A percentile compares a stretch with the other conserved stretches of the same genome.
These are phyloP conservation scores for Penicillium nordicum DNA, from an alignment of 2,329 filamentous ascomycete genomes.

Conservation along the genomic window DNA sequence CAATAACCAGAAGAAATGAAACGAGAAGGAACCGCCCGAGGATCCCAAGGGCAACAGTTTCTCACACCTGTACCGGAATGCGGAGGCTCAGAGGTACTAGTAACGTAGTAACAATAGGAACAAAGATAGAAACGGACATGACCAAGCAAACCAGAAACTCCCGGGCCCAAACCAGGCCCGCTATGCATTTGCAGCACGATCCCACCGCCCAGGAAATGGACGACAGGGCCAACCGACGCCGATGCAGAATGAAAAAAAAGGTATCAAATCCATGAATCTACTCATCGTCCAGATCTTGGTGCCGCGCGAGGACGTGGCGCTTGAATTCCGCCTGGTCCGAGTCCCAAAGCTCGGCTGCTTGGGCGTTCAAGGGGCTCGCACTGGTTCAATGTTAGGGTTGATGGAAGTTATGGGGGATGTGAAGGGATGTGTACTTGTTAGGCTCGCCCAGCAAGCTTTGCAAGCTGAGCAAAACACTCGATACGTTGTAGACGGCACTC, in stretches of 20 bases:
- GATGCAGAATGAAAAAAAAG: slow-evolving; percentile 10
- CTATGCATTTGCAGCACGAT: slow-evolving; percentile 22
- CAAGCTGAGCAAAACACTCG: slow-evolving; percentile 85
- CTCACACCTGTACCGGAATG: slow-evolving; percentile 16
- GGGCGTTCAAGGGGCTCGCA: slow-evolving; percentile 88
- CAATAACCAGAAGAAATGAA: neutral
- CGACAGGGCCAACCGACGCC: slow-evolving; percentile 15
- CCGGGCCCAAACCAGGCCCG: slow-evolving; percentile 18
- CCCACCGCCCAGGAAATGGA: neutral
- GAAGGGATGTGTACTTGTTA: slow-evolving; percentile 72
- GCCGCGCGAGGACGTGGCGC: slow-evolving; percentile 62
- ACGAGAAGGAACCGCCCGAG: neutral
- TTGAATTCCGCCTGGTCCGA: slow-evolving; percentile 84
- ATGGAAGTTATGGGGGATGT: neutral
- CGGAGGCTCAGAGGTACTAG: neutral
- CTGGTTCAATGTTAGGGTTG: slow-evolving; percentile 46
- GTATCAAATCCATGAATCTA: slow-evolving; percentile 19
- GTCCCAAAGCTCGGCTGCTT: slow-evolving; percentile 95
- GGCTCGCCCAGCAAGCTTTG: slow-evolving; percentile 95
- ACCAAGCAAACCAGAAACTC: slow-evolving; percentile 17
- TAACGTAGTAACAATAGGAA: neutral
- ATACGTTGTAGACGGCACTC: slow-evolving; percentile 96
- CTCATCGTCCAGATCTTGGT: slow-evolving; percentile 55
- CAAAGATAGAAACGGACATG: slow-evolving; percentile 12
- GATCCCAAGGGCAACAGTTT: neutral